phyloP scores from a whole-genome alignment of 2,329 filamentous ascomycete genomes.

The Colletotrichum acutatum region DNA sequence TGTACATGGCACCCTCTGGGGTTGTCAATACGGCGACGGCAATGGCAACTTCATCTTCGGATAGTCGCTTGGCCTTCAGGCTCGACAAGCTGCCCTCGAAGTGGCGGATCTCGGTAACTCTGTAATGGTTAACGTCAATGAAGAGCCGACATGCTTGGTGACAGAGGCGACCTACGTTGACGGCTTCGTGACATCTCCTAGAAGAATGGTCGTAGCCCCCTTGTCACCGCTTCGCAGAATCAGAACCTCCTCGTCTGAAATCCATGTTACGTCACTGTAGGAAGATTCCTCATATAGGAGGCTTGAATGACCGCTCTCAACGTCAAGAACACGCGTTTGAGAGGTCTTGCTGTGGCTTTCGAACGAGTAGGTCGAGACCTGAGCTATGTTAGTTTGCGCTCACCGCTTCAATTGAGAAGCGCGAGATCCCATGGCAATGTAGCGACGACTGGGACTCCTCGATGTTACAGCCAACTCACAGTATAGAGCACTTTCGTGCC shows the following conservation, averaged over 20 bases:
- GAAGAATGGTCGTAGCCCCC: slow-evolving; percentile 58
- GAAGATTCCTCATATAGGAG: slow-evolving; percentile 72
- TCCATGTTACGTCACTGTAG: slow-evolving; percentile 80
- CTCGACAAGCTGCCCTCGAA: slow-evolving; percentile 68
- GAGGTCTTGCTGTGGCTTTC: slow-evolving; percentile 74
- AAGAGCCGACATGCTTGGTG: background rate
- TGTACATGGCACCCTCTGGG: slow-evolving; percentile 76
- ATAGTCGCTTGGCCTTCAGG: slow-evolving; percentile 65
- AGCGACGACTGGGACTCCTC: background rate
- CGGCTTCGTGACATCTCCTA: slow-evolving; percentile 49
- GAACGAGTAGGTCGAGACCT: slow-evolving; percentile 83
- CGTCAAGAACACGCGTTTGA: slow-evolving; percentile 78
- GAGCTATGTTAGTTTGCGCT: slow-evolving; percentile 24
- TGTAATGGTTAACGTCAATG: slow-evolving; percentile 27
- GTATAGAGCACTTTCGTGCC: slow-evolving; percentile 74
- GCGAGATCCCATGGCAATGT: background rate
- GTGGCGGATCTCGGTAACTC: slow-evolving; percentile 53
- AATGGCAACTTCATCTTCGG: slow-evolving; percentile 62
- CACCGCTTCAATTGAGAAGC: background rate
- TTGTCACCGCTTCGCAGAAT: slow-evolving; percentile 63
- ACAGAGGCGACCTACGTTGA: slow-evolving; percentile 48
- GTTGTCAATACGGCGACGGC: slow-evolving; percentile 73
- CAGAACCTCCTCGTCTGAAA: slow-evolving; percentile 72
- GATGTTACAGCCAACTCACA: slow-evolving; percentile 47
- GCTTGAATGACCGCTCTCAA: slow-evolving; percentile 72